These are phyloP conservation scores for Boletus rufocinnamomeus DNA, from an alignment of 768 basidiomycete genomes.

Conservation along the genomic window DNA sequence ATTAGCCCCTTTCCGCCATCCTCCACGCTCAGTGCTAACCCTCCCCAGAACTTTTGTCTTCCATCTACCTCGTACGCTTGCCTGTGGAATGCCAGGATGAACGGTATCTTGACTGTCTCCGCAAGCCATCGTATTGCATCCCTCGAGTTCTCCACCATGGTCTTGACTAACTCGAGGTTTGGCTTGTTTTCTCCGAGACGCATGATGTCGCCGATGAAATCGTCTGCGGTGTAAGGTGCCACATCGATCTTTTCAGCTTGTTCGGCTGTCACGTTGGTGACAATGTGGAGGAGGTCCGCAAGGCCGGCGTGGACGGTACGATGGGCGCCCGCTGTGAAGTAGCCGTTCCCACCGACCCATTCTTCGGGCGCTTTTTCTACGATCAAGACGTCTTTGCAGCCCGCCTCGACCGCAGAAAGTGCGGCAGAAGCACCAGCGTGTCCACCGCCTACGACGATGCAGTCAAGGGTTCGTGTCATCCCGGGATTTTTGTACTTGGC, in stretches of 20 bases:
- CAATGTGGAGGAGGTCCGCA: constrained; percentile 56
- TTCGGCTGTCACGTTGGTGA: constrained; percentile 48
- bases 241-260: constrained; percentile 53
- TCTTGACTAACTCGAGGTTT: constrained; percentile 48
- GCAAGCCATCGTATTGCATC: constrained; percentile 61
- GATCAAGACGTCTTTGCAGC: constrained; percentile 60
- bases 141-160: constrained; percentile 57
- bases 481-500: not conserved
- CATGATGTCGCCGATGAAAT: constrained; percentile 61
- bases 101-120: constrained; percentile 50
- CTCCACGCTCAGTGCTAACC: constrained; percentile 60
- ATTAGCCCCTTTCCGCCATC: constrained; percentile 72
- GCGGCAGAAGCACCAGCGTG: constrained; percentile 71
- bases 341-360: constrained; percentile 73
- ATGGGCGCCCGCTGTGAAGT: constrained; percentile 70
- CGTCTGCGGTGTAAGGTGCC: constrained; percentile 54
- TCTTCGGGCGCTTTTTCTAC: constrained; percentile 64
- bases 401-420: constrained; percentile 57
- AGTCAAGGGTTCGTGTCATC: constrained; percentile 43
- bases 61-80: constrained; percentile 69
- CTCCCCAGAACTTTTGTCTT: constrained; percentile 70
- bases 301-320: constrained; percentile 65
- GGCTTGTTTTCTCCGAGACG: constrained; percentile 55
- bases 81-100: constrained; percentile 59
- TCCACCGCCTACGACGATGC: constrained; percentile 65